Percentiles rank a stretch among this genome's conserved stretches.
phyloP scores from a whole-genome alignment of 352 stramenopile genomes.

The Pythium grandisporangium region DNA sequence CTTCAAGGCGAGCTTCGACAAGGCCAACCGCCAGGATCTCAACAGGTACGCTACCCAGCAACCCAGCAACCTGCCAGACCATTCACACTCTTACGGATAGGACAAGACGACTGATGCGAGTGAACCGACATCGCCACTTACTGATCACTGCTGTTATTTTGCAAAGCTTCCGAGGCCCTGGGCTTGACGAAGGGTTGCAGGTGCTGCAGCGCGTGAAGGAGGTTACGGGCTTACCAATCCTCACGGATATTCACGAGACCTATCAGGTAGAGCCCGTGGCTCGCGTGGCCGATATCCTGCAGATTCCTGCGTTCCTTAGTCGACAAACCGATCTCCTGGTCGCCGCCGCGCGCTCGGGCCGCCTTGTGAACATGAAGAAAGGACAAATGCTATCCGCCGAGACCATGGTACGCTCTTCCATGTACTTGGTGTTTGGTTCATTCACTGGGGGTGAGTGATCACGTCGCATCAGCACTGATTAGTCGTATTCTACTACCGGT shows the following conservation, averaged over 20 bases:
- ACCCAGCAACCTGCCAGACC: too few relatives aligned
- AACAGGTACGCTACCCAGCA: conserved; percentile 26
- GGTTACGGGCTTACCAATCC: conserved; percentile 56
- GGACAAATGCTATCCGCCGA: conserved; percentile 81
- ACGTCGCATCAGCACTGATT: too few relatives aligned
- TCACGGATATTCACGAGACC: conserved; percentile 85
- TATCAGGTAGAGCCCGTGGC: conserved; percentile 63
- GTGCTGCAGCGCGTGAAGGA: conserved; percentile 71
- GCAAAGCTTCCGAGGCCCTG: conserved; percentile 66
- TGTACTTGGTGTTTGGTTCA: background rate
- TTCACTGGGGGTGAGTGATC: too few relatives aligned
- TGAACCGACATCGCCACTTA: too few relatives aligned
- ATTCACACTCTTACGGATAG: too few relatives aligned
- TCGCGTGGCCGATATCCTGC: conserved; percentile 68
- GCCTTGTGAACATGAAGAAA: conserved; percentile 85
- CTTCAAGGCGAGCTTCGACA: conserved; percentile 89
- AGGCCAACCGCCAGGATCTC: conserved; percentile 81
- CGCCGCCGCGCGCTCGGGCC: conserved; percentile 55
- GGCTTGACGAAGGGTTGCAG: conserved; percentile 53
- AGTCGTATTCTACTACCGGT: background rate
- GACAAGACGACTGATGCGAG: too few relatives aligned
- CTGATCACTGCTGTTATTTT: too few relatives aligned
- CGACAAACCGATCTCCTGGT: conserved; percentile 85
- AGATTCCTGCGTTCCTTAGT: conserved; percentile 85
- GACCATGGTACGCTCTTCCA: conserved; percentile 44